Evolutionary conservation across 164 flowering plant genomes (phyloP).

Genomic region (Umbilicus rupestris): DNA sequence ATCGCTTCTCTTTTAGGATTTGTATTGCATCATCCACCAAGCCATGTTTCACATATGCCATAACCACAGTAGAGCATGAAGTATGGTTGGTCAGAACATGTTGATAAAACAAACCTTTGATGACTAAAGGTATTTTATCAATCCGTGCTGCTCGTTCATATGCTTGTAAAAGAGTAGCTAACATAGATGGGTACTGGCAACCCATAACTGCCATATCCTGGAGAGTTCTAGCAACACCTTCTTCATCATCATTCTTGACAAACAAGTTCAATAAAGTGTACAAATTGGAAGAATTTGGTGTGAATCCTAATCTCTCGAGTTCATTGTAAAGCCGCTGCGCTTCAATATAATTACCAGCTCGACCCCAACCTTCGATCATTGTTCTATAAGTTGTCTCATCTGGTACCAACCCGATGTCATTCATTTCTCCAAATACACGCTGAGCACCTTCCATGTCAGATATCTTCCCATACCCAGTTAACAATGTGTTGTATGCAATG

Average conservation of each 20-base stretch:
- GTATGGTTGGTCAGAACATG: slow-evolving; percentile 58
- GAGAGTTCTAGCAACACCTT: slow-evolving; percentile 45
- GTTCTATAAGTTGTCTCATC: slow-evolving; percentile 89
- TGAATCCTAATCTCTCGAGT: slow-evolving; percentile 49
- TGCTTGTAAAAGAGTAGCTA: slow-evolving; percentile 63
- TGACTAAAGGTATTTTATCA: slow-evolving; percentile 43
- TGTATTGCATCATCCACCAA: slow-evolving; percentile 61
- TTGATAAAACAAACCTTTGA: slow-evolving; percentile 52
- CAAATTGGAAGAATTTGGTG: slow-evolving; percentile 74
- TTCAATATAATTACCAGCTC: slow-evolving; percentile 43
- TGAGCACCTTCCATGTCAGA: slow-evolving; percentile 60
- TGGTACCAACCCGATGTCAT: slow-evolving; percentile 45
- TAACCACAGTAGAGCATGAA: slow-evolving; percentile 65
- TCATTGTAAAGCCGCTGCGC: slow-evolving; percentile 52
- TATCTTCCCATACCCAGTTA: slow-evolving; percentile 78
- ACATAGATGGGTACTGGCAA: slow-evolving; percentile 72
- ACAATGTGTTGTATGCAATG: slow-evolving; percentile 74
- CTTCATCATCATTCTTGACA: slow-evolving; percentile 56
- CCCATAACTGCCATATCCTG: slow-evolving; percentile 68
- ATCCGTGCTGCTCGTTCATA: slow-evolving; percentile 62
- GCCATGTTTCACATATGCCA: slow-evolving; percentile 65
- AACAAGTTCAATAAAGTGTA: slow-evolving; percentile 70
- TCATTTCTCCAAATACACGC: slow-evolving; percentile 29
- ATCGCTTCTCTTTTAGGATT: slow-evolving; percentile 47
- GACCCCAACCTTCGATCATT: slow-evolving; percentile 95